These are phyloP conservation scores for Colletotrichum melonis DNA, from an alignment of 2,329 filamentous ascomycete genomes.

Conservation along the genomic window DNA sequence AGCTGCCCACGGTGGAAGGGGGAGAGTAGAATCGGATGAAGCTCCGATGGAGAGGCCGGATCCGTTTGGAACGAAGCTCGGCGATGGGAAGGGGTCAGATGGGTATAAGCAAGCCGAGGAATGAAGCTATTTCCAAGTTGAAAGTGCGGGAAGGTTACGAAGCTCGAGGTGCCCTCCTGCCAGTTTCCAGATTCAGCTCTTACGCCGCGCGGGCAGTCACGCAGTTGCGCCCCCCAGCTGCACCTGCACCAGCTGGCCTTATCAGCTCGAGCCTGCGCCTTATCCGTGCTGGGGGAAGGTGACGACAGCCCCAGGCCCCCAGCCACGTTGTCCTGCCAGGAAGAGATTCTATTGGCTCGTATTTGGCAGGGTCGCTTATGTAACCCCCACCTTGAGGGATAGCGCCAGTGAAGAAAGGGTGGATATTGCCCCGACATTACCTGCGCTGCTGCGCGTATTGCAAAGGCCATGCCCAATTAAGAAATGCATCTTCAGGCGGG, in stretches of 20 bases:
- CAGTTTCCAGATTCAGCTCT: constrained; percentile 11
- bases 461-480: constrained; percentile 22
- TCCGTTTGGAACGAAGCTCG: neutral
- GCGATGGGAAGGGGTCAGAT: neutral
- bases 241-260: constrained; percentile 33
- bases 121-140: neutral
- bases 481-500: constrained; percentile 18
- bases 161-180: constrained; percentile 4
- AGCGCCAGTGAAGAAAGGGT: constrained; percentile 6
- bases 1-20: neutral
- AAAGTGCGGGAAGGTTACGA: neutral
- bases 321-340: constrained; percentile 21
- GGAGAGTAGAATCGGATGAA: neutral
- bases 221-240: neutral
- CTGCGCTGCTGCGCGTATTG: constrained; percentile 21
- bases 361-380: neutral
- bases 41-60: neutral
- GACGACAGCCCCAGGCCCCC: constrained; percentile 32
- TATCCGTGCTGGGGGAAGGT: constrained; percentile 35
- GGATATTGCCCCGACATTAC: constrained; percentile 5
- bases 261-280: constrained; percentile 32
- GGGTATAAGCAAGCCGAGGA: neutral
- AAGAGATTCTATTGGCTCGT: constrained; percentile 9
- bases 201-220: constrained; percentile 12
- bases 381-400: neutral